Evolutionary conservation across 257 asterid genomes (phyloP).

Genomic region (Parsonsia alboflavescens): DNA sequence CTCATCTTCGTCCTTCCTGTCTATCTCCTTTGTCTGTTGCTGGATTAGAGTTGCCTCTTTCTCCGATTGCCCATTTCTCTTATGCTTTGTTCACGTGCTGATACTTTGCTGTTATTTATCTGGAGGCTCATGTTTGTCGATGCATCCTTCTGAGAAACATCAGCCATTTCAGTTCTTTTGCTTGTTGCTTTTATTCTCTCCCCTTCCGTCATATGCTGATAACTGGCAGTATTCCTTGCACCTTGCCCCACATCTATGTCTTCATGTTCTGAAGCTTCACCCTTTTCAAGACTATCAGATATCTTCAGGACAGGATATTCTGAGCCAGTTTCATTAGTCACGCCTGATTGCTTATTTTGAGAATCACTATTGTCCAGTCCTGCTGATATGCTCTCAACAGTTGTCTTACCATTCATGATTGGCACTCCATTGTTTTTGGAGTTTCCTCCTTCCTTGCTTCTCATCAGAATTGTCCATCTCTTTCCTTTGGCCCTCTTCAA

Average conservation of each 20-base stretch:
- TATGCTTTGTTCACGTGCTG: background rate
- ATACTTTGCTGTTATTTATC: conserved; percentile 8
- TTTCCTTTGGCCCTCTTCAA: conserved; percentile 35
- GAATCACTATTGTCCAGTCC: conserved; percentile 1
- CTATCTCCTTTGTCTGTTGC: conserved; percentile 14
- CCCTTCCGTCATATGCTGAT: conserved; percentile 8
- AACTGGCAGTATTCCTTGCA: conserved; percentile 10
- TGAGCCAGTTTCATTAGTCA: conserved; percentile 10
- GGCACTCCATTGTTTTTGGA: conserved; percentile 14
- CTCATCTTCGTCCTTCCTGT: conserved; percentile 12
- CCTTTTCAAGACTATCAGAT: conserved; percentile 9
- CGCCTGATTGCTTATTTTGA: background rate
- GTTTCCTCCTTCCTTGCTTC: conserved; percentile 15
- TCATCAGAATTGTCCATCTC: conserved; percentile 30
- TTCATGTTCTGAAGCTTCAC: conserved; percentile 17
- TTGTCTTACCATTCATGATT: conserved; percentile 7
- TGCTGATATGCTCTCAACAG: background rate
- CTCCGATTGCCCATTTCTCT: conserved; percentile 12
- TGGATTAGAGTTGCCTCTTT: conserved; percentile 12
- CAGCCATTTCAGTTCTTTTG: conserved; percentile 4
- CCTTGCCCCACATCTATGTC: conserved; percentile 2
- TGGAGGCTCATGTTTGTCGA: background rate
- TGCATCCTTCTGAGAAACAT: conserved; percentile 9
- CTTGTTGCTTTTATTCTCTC: background rate
- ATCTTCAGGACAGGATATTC: conserved; percentile 7